Evolutionary conservation across 2,329 filamentous ascomycete genomes (phyloP).

Genomic region (Geosmithia putterillii): DNA sequence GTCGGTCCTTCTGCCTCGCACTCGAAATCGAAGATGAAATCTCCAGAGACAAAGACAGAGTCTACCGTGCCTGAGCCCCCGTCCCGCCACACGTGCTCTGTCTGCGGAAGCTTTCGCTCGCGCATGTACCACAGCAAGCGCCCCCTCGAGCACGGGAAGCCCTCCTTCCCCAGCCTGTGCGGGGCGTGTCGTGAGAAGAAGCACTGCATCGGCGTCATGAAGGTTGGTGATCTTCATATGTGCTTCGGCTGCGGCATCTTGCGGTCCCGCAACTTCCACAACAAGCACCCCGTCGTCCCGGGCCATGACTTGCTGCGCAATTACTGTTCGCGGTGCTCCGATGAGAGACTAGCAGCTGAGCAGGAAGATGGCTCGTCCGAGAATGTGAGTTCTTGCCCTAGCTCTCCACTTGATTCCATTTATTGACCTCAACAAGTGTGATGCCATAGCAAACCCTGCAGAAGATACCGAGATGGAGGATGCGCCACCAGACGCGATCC

Average conservation of each 20-base stretch:
- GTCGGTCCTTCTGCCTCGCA: background rate
- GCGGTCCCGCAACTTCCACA: constrained; percentile 12
- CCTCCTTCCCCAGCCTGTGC: constrained; percentile 20
- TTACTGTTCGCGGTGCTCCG: constrained; percentile 16
- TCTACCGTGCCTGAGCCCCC: background rate
- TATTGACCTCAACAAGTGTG: background rate
- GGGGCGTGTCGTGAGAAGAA: constrained; percentile 16
- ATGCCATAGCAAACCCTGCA: no score
- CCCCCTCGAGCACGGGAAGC: constrained; percentile 11
- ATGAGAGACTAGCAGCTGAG: constrained; percentile 11
- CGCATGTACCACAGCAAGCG: constrained; percentile 19
- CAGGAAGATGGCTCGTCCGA: constrained; percentile 4
- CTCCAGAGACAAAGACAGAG: background rate
- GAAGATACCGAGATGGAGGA: background rate
- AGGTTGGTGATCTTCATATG: constrained; percentile 17
- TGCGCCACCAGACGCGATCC: background rate
- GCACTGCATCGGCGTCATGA: constrained; percentile 9
- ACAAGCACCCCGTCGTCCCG: constrained; percentile 7
- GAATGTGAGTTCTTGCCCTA: background rate
- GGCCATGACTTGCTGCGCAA: constrained; percentile 16
- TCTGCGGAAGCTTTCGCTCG: constrained; percentile 22
- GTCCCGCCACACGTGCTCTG: constrained; percentile 19
- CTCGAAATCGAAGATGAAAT: background rate
- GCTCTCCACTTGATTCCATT: background rate
- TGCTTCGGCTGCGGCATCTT: constrained; percentile 22